These are phyloP conservation scores for Zea mays DNA, from an alignment of 176 grass and related monocot genomes.

Conservation along the genomic window Zm-B73-REFERENCE-NAM-5.0 NC_050100.1:181405001-181405500, in stretches of 20 bases:
- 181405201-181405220: conserved; percentile 68
- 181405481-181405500: conserved; percentile 84
- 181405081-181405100: conserved; percentile 14
- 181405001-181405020: conserved; percentile 28
- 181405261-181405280: conserved; percentile 80
- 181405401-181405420: conserved; percentile 13
- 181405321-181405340: conserved; percentile 79
- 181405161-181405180: conserved; percentile 93
- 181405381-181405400: conserved; percentile 35
- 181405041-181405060: conserved; percentile 2
- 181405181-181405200: conserved; percentile 56
- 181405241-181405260: conserved; percentile 81
- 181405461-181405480: conserved; percentile 87
- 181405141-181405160: conserved; percentile 92
- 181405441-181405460: conserved; percentile 89
- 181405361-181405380: conserved; percentile 30
- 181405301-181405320: conserved; percentile 96
- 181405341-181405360: conserved; percentile 34
- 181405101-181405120: conserved; percentile 77
- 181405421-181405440: conserved; percentile 62
- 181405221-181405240: conserved; percentile 93
- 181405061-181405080: conserved; percentile 17
- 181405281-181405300: conserved; percentile 86
- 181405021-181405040: conserved; percentile 28
- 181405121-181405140: conserved; percentile 91